Base-by-base conservation (phyloP, 495 filamentous ascomycete genomes). In the Hypoxylon subgilvum region DNA sequence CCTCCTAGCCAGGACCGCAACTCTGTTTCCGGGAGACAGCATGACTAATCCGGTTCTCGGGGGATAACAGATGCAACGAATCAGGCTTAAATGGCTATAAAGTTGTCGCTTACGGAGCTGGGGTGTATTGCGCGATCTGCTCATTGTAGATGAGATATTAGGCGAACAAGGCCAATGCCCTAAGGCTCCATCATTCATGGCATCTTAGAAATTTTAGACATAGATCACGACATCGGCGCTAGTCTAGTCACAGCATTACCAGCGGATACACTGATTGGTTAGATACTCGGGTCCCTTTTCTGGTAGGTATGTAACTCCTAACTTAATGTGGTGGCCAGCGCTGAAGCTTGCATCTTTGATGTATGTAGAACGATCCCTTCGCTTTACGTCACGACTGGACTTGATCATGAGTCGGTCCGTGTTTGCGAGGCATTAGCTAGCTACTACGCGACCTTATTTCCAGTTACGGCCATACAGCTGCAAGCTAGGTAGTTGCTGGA, bases 211-310 rank as follows among this genome's bases (percentile, higher is more conserved):
- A 68, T 68, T 68, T 67, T 63, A 48, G 66, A 68, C 44, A 53
- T 38, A 7, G 63, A 71, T 71, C 71, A 74, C 71, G 69, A 72
- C 71, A 74, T 74, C 71, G 63, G 43, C 69, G 66, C 69, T 72
- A 74, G 53, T 51, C 30, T 62, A 53, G 56, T 62, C 59, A 66
- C 60, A 57, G 58, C 58, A 28, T 38, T 48, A 55, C 40, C n/a
- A 61, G 38, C 43, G 50, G 52, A 34, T 21, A 1, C 23, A 38
- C 36, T 70, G 62, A 74, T 74, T 74, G 71, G 69, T 47, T 41
- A 22, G 53, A 43, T 19, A 39, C 25, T 51, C 45, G 39, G 45
- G n/a, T n/a, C n/a, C n/a, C n/a, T n/a, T n/a, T n/a, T n/a, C n/a
- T n/a, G n/a, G n/a, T n/a, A n/a, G n/a, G n/a, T n/a, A n/a, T n/a